Conservation (phyloP, 805 yeast genomes). For the Metschnikowia baotianmanensis region DNA sequence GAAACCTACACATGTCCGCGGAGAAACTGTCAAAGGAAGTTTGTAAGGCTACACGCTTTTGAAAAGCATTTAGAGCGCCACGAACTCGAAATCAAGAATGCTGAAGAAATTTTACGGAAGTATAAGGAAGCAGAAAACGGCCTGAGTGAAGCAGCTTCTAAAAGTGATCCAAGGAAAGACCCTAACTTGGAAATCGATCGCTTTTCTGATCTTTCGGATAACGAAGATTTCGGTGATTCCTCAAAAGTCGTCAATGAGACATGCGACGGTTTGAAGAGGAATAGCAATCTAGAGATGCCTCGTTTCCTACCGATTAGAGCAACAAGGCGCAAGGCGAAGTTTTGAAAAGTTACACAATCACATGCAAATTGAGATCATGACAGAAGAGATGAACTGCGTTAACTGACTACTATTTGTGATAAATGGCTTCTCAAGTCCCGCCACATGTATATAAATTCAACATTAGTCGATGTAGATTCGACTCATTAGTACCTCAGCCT, state of each 20-base stretch:
- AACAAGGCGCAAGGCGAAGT: too few species aligned
- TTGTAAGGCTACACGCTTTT: slow-evolving; percentile 13
- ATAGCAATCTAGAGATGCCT: too few species aligned
- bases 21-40: slow-evolving; percentile 12
- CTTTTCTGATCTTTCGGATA: slow-evolving; percentile 10
- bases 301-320: too few species aligned
- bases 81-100: slow-evolving; percentile 26
- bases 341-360: too few species aligned
- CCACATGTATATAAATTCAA: too few species aligned
- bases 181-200: background rate
- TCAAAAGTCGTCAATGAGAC: background rate
- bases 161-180: background rate
- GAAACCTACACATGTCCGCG: slow-evolving; percentile 13
- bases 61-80: slow-evolving; percentile 19
- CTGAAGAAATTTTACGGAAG: slow-evolving; percentile 20
- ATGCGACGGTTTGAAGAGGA: background rate
- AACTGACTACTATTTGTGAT: too few species aligned
- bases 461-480: background rate
- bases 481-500: slow-evolving; percentile 25
- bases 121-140: slow-evolving; percentile 2
- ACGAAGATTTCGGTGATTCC: background rate
- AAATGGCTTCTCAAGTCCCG: too few species aligned
- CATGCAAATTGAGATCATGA: too few species aligned
- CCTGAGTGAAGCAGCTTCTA: background rate
- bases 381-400: too few species aligned